Conservation (phyloP, 192 early-diverging fungal species). For the Funneliformis geosporum region DNA sequence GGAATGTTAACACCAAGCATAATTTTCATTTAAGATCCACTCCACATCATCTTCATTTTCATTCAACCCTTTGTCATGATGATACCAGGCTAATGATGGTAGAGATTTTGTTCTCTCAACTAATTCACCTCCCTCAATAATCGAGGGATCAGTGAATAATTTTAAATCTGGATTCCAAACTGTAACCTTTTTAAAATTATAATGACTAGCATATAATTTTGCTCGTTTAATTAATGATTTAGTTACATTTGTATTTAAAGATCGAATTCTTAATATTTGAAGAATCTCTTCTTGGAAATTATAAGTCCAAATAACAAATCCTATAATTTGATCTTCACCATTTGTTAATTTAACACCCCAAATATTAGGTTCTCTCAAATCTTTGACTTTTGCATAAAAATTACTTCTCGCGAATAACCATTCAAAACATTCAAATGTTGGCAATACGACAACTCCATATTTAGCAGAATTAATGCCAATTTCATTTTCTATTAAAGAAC, state of each 20-base stretch:
- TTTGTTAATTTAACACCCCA: slow-evolving; percentile 1
- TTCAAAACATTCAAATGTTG: background rate
- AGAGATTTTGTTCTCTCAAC: slow-evolving; percentile 10
- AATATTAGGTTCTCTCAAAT: background rate
- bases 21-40: slow-evolving; percentile 20
- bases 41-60: background rate
- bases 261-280: slow-evolving; percentile 14
- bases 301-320: slow-evolving; percentile 16
- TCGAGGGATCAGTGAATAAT: background rate
- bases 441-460: background rate
- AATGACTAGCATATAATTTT: background rate
- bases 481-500: slow-evolving; percentile 12
- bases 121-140: background rate
- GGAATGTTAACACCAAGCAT: slow-evolving; percentile 12
- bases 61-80: background rate
- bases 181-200: slow-evolving; percentile 2
- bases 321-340: background rate
- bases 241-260: background rate
- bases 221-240: slow-evolving; percentile 4
- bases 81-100: slow-evolving; percentile 13
- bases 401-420: slow-evolving; percentile 12
- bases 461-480: background rate
- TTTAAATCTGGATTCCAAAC: slow-evolving; percentile 27
- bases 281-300: background rate
- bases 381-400: background rate